Percentiles rank a stretch among this genome's conserved stretches.
These are phyloP conservation scores for Kodamaea leandrae DNA, from an alignment of 805 yeast genomes.

Conservation along the genomic window DNA sequence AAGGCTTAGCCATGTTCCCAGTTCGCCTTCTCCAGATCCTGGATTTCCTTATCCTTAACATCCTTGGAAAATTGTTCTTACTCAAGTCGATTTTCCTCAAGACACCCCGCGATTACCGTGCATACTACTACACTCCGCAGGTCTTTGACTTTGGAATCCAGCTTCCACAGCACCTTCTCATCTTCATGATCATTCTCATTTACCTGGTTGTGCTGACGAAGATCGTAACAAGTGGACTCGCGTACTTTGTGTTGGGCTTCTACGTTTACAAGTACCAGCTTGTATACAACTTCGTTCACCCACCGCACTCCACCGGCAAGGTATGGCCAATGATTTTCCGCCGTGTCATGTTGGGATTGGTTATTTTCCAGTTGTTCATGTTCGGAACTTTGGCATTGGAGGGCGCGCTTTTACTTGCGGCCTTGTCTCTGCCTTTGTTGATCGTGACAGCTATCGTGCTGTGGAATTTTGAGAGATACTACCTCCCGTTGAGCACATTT, in stretches of 20 bases:
- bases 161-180: constrained; percentile 59
- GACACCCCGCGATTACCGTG: constrained; percentile 53
- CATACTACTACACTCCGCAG: constrained; percentile 54
- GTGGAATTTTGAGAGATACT: constrained; percentile 53
- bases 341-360: constrained; percentile 52
- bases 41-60: constrained; percentile 47
- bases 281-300: constrained; percentile 59
- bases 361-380: constrained; percentile 60
- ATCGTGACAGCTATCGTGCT: constrained; percentile 44
- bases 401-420: constrained; percentile 51
- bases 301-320: constrained; percentile 64
- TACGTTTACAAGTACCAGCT: constrained; percentile 63
- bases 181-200: constrained; percentile 55
- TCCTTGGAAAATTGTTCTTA: constrained; percentile 37
- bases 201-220: constrained; percentile 62
- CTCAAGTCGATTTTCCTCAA: constrained; percentile 37
- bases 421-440: constrained; percentile 48
- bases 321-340: constrained; percentile 65
- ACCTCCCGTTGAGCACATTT: constrained; percentile 51
- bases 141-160: constrained; percentile 60
- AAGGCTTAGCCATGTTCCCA: constrained; percentile 67
- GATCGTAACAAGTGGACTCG: constrained; percentile 56
- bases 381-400: constrained; percentile 62
- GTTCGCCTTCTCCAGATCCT: constrained; percentile 55
- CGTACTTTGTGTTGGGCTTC: constrained; percentile 54